These are phyloP conservation scores for Trypanosomatidae sp. DNA, from an alignment of 208 protist genomes.

Conservation along the genomic window DNA sequence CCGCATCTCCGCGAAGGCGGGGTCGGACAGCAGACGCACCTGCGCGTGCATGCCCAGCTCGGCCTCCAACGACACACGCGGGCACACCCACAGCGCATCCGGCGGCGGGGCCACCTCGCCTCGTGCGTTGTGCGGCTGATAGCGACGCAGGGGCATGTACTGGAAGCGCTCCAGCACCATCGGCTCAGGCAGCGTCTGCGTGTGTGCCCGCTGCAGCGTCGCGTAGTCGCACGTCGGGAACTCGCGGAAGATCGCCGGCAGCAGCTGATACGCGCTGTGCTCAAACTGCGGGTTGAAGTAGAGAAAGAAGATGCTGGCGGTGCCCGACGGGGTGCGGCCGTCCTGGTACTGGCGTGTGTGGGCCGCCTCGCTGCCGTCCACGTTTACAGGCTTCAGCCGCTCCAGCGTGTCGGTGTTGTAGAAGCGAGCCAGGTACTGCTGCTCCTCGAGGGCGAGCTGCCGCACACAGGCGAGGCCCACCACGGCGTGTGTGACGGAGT, in stretches of 20 bases:
- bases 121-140: constrained; percentile 68
- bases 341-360: too few species aligned
- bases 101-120: constrained; percentile 64
- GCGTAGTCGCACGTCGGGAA: constrained; percentile 81
- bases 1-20: constrained; percentile 6
- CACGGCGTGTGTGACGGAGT: constrained; percentile 64
- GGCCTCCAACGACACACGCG: constrained; percentile 29
- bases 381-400: constrained; percentile 41
- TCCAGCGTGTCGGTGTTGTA: constrained; percentile 75
- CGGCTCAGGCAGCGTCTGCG: constrained; percentile 57
- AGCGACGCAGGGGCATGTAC: constrained; percentile 79
- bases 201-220: constrained; percentile 67
- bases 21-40: constrained; percentile 13
- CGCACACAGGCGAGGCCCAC: constrained; percentile 82
- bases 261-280: constrained; percentile 55
- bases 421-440: constrained; percentile 57
- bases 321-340: too few species aligned
- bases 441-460: constrained; percentile 46
- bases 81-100: constrained; percentile 84
- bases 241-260: constrained; percentile 68
- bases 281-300: constrained; percentile 83
- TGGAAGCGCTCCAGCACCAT: constrained; percentile 72
- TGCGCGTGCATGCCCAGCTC: constrained; percentile 19
- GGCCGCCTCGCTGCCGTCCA: too few species aligned
- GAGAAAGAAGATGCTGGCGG: constrained; percentile 68